A percentile compares a stretch with the other conserved stretches of the same genome.
These are phyloP conservation scores for Auxenochlorella protothecoides DNA, from an alignment of 139 green algal species.

Conservation along the genomic window DNA sequence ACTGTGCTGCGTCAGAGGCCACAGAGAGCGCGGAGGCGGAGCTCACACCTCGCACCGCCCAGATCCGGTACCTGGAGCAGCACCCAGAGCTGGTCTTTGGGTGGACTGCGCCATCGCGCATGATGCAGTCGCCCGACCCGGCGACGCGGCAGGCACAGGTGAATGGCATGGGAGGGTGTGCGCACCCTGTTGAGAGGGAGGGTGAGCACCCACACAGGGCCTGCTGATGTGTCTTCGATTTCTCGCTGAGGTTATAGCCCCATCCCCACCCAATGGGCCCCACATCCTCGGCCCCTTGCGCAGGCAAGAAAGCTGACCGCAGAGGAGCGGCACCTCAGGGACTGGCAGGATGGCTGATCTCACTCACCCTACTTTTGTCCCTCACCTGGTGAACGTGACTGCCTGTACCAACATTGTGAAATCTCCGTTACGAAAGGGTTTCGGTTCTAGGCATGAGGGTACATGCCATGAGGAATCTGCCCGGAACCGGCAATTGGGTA, in stretches of 20 bases:
- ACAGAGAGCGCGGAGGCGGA: not conserved
- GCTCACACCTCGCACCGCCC: constrained; percentile 8
- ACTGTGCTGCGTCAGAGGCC: not conserved
- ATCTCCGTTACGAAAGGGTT: no score
- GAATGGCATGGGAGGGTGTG: no score
- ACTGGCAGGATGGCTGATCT: constrained; percentile 1
- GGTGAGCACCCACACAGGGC: not conserved
- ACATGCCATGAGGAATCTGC: no score
- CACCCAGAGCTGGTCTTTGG: constrained; percentile 15
- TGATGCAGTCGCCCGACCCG: not conserved
- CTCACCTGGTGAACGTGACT: no score
- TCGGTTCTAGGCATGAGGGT: no score
- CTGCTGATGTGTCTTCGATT: not conserved
- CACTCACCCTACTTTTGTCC: no score
- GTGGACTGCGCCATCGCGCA: constrained; percentile 4
- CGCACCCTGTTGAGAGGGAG: no score
- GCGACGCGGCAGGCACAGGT: not conserved
- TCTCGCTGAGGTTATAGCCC: no score
- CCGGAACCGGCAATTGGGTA: no score
- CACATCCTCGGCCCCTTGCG: not conserved
- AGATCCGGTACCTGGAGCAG: constrained; percentile 12
- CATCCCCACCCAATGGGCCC: not conserved
- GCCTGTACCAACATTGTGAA: constrained; percentile 3
- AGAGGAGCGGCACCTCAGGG: constrained; percentile 10
- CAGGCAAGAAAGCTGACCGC: constrained; percentile 3